Conservation (phyloP, 75 land plant genomes). For the Selaginella moellendorffii region DNA sequence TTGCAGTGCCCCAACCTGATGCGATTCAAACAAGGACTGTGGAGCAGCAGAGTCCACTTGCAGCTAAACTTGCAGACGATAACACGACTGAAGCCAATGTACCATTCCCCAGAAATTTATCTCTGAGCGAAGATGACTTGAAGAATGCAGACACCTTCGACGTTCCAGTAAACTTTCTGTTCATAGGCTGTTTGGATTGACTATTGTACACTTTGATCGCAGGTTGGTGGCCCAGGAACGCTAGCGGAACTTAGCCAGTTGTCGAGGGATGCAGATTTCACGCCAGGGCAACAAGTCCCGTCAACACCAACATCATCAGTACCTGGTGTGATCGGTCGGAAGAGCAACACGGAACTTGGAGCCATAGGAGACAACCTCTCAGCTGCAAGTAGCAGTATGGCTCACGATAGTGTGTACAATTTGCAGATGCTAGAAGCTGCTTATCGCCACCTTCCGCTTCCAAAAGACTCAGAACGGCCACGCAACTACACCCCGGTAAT, state of each 20-base stretch:
- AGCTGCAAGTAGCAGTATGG: conserved; percentile 27
- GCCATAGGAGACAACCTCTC: conserved; percentile 73
- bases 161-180: conserved; percentile 31
- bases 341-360: conserved; percentile 69
- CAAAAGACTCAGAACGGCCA: conserved; percentile 81
- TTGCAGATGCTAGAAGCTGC: conserved; percentile 81
- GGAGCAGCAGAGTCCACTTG: conserved; percentile 29
- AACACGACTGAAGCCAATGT: conserved; percentile 27
- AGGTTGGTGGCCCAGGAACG: conserved; percentile 52
- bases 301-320: conserved; percentile 30
- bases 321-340: conserved; percentile 90
- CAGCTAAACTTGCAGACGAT: conserved; percentile 34
- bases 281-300: conserved; percentile 58
- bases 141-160: conserved; percentile 50
- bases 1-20: conserved; percentile 6
- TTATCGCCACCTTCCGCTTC: conserved; percentile 57
- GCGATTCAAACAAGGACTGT: conserved; percentile 19
- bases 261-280: conserved; percentile 56
- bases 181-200: conserved; percentile 1
- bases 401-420: conserved; percentile 61
- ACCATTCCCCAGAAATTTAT: conserved; percentile 21
- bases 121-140: conserved; percentile 58
- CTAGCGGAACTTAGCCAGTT: conserved; percentile 45
- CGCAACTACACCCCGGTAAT: conserved; percentile 69
- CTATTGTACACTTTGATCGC: conserved; percentile 11